A percentile compares a stretch with the other conserved stretches of the same genome.
These are phyloP conservation scores for Penicillium argentinense DNA, from an alignment of 495 filamentous ascomycete genomes.

Conservation along the genomic window DNA sequence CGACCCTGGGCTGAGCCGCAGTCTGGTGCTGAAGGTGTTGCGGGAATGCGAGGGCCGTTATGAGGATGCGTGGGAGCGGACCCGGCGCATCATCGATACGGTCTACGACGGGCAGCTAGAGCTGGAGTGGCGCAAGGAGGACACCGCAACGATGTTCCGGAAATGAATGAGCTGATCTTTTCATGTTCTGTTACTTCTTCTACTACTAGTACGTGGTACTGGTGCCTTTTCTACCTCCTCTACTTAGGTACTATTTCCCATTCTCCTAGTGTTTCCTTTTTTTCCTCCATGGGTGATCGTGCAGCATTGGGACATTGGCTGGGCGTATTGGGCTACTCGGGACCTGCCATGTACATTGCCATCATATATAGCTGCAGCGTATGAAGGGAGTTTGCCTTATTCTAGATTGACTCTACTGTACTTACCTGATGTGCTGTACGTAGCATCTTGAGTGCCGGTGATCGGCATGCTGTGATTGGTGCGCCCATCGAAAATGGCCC, in stretches of 20 bases:
- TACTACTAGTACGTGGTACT: no score
- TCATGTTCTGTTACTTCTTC: neutral
- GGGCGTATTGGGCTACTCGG: conserved; percentile 11
- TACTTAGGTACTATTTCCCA: neutral
- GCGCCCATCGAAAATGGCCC: conserved; percentile 3
- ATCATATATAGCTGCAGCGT: neutral
- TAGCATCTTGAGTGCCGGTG: no score
- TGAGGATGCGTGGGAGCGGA: conserved; percentile 67
- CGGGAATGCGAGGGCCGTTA: conserved; percentile 80
- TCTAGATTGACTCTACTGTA: no score
- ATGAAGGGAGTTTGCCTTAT: no score
- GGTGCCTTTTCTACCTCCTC: no score
- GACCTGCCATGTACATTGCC: neutral
- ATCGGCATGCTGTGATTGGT: conserved; percentile 9
- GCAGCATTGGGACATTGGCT: conserved; percentile 7
- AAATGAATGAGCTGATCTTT: conserved; percentile 28
- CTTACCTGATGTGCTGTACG: no score
- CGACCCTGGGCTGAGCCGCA: conserved; percentile 64
- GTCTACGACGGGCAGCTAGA: conserved; percentile 67
- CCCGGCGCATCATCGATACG: conserved; percentile 58
- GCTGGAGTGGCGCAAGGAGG: conserved; percentile 60
- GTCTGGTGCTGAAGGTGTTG: conserved; percentile 74
- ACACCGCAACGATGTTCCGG: conserved; percentile 55
- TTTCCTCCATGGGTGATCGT: conserved; percentile 1
- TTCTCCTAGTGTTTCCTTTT: conserved; percentile 5